phyloP scores from a whole-genome alignment of 2,329 filamentous ascomycete genomes.

The Diaporthe sp. region DNA sequence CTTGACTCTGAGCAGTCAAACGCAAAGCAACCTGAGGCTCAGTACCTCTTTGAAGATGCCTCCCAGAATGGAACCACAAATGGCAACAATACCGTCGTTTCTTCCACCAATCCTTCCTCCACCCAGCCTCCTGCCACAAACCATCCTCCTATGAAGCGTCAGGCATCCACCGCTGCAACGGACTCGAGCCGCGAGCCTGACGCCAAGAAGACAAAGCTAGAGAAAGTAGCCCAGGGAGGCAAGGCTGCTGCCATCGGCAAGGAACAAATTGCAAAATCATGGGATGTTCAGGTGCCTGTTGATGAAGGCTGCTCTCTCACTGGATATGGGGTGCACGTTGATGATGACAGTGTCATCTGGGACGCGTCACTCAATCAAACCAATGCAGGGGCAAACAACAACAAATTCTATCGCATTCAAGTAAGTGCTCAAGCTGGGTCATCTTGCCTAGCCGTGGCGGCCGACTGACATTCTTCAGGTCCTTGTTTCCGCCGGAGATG shows the following conservation, averaged over 20 bases:
- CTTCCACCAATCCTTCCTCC: conserved; percentile 24
- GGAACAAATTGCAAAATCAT: conserved; percentile 61
- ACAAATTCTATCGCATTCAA: conserved; percentile 86
- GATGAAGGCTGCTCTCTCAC: conserved; percentile 58
- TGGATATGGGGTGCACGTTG: conserved; percentile 72
- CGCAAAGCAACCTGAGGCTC: conserved; percentile 52
- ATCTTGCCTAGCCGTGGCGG: no score
- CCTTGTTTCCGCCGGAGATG: conserved; percentile 56
- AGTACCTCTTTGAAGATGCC: conserved; percentile 44
- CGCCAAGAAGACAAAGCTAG: conserved; percentile 49
- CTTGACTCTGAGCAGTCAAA: conserved; percentile 62
- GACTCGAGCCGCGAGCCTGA: conserved; percentile 35
- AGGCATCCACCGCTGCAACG: conserved; percentile 34
- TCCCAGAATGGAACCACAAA: conserved; percentile 18
- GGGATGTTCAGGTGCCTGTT: conserved; percentile 61
- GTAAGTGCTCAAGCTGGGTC: conserved; percentile 52
- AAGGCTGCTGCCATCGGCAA: conserved; percentile 50
- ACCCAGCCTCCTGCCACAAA: conserved; percentile 22
- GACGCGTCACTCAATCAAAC: conserved; percentile 86
- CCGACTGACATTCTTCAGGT: conserved; percentile 49
- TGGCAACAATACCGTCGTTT: conserved; percentile 39
- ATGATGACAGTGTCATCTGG: conserved; percentile 75
- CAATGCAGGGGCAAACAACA: conserved; percentile 78
- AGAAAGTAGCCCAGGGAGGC: conserved; percentile 36
- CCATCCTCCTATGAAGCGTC: conserved; percentile 44